phyloP scores from a whole-genome alignment of 805 yeast species.

The Metschnikowia sp. region DNA sequence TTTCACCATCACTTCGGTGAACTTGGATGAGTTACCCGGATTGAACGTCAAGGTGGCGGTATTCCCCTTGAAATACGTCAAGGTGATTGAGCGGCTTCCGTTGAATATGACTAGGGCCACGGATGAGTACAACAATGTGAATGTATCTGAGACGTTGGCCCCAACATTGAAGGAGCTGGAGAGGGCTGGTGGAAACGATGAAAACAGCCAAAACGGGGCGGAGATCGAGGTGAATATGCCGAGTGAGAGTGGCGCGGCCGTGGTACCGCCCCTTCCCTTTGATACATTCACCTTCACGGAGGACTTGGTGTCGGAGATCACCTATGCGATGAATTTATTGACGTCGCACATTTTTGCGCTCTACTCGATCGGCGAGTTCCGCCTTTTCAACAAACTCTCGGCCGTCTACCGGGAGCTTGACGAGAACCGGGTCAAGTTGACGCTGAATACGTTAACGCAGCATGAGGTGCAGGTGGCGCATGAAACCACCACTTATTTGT shows the following conservation, averaged over 20 bases:
- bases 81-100: conserved; percentile 41
- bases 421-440: conserved; percentile 52
- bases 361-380: conserved; percentile 68
- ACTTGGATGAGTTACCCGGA: conserved; percentile 62
- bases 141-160: conserved; percentile 18
- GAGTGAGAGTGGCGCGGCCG: conserved; percentile 14
- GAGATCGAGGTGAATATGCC: too few species aligned
- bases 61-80: conserved; percentile 57
- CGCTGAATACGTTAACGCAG: conserved; percentile 49
- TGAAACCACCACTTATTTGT: conserved; percentile 48
- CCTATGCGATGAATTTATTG: conserved; percentile 53
- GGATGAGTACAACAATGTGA: conserved; percentile 27
- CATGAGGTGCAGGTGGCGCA: conserved; percentile 48
- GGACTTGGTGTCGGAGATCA: conserved; percentile 52
- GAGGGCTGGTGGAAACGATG: not conserved
- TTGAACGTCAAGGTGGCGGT: conserved; percentile 51
- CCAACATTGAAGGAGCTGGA: conserved; percentile 36
- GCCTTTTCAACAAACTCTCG: conserved; percentile 55
- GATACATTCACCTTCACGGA: conserved; percentile 40
- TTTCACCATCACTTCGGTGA: conserved; percentile 57
- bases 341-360: conserved; percentile 64
- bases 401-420: conserved; percentile 55
- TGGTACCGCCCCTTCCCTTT: conserved; percentile 54
- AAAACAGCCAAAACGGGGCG: too few species aligned
- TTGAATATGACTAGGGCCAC: conserved; percentile 29